Evolutionary conservation across 2,329 filamentous ascomycete species (phyloP).

Genomic region (Dothistroma pini): DNA sequence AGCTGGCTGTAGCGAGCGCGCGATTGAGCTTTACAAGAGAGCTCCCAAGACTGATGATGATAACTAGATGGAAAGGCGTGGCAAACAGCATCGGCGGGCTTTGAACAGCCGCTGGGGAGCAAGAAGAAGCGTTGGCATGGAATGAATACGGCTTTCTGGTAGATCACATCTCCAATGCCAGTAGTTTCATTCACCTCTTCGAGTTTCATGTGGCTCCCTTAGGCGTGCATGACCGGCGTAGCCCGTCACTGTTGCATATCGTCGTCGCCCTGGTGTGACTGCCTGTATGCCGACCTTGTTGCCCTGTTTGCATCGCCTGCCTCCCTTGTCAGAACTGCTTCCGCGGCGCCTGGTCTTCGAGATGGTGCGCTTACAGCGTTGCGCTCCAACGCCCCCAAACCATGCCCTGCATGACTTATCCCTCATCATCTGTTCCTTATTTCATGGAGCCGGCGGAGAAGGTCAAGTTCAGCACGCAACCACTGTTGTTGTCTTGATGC

Average conservation of each 20-base stretch:
- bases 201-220: slow-evolving; percentile 4
- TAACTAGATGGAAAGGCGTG: slow-evolving; percentile 3
- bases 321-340: not conserved
- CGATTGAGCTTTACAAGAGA: not conserved
- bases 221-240: slow-evolving; percentile 3
- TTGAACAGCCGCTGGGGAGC: slow-evolving; percentile 1
- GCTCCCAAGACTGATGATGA: not conserved
- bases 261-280: slow-evolving; percentile 2
- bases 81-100: not conserved
- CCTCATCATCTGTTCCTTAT: not conserved
- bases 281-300: not conserved
- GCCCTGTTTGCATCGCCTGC: not conserved
- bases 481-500: not conserved
- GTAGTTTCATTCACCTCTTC: slow-evolving; percentile 7
- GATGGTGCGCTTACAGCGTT: not conserved
- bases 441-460: not conserved
- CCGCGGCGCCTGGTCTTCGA: not conserved
- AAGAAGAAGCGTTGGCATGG: slow-evolving; percentile 5
- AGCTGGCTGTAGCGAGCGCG: not conserved
- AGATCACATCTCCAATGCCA: slow-evolving; percentile 6
- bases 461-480: not conserved
- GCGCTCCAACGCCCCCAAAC: not conserved
- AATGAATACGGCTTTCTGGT: slow-evolving; percentile 6
- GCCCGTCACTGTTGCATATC: slow-evolving; percentile 2
- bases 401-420: not conserved